Percentiles rank a stretch among this genome's conserved stretches.
phyloP scores from a whole-genome alignment of 2,329 filamentous ascomycete genomes.

The Fusarium euwallaceae region DNA sequence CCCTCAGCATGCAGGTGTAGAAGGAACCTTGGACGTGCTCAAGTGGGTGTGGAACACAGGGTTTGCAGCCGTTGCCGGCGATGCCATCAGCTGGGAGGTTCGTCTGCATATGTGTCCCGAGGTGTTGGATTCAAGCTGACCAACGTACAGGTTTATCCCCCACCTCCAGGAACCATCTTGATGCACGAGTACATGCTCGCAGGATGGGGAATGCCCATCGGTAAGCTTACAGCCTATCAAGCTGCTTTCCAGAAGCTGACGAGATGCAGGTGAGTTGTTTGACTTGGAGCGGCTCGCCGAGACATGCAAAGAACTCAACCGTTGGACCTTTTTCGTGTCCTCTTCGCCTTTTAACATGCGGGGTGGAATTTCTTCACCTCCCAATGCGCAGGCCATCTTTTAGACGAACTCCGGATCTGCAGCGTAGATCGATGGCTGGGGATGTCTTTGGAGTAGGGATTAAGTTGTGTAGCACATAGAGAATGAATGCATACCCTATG shows the following conservation, averaged over 20 bases:
- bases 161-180: constrained; percentile 11
- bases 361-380: constrained; percentile 26
- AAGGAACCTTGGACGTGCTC: constrained; percentile 62
- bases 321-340: constrained; percentile 64
- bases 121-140: background rate
- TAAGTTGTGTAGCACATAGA: background rate
- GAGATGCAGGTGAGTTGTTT: constrained; percentile 51
- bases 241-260: background rate
- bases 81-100: constrained; percentile 67
- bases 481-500: background rate
- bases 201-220: constrained; percentile 61
- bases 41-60: constrained; percentile 70
- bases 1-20: constrained; percentile 58
- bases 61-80: constrained; percentile 70
- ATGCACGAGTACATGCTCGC: constrained; percentile 62
- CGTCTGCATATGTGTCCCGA: constrained; percentile 39
- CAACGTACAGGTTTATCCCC: constrained; percentile 41
- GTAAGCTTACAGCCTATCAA: background rate
- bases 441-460: background rate
- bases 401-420: background rate
- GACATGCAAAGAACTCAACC: constrained; percentile 65
- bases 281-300: constrained; percentile 53
- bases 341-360: constrained; percentile 59
- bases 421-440: background rate
- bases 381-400: constrained; percentile 34